Conservation (phyloP, 345 rosid genomes). For the Gossypium herbaceum region DNA sequence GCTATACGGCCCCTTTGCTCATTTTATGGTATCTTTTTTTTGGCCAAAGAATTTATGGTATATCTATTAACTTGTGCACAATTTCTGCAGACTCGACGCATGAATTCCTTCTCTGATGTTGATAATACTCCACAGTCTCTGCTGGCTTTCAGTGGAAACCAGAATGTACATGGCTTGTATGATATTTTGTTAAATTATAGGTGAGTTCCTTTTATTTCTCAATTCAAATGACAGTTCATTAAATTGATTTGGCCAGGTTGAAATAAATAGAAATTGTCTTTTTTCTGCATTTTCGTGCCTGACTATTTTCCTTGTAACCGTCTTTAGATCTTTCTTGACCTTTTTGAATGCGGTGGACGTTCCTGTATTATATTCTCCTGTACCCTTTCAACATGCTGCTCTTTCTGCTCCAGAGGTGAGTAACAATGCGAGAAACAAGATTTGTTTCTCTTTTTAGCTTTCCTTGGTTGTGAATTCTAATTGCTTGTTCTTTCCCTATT, state of each 20-base stretch:
- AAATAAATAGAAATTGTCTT: not conserved
- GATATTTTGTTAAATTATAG: conserved; percentile 86
- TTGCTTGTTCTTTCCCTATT: not conserved
- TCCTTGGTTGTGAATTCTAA: not conserved
- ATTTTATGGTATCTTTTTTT: not conserved
- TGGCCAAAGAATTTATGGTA: not conserved
- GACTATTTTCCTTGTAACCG: conserved; percentile 23
- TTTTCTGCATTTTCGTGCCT: conserved; percentile 12
- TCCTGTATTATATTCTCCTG: conserved; percentile 74
- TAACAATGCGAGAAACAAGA: conserved; percentile 3
- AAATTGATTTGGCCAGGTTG: not conserved
- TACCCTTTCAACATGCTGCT: conserved; percentile 77
- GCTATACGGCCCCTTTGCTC: not conserved
- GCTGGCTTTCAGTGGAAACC: conserved; percentile 65
- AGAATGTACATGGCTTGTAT: conserved; percentile 67
- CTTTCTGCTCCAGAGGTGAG: conserved; percentile 82
- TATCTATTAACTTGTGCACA: not conserved
- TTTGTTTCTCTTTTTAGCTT: not conserved
- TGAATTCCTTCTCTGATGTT: conserved; percentile 48
- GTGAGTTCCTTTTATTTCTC: conserved; percentile 29
- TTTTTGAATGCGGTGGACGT: conserved; percentile 63
- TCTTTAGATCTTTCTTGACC: conserved; percentile 63
- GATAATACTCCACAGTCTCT: conserved; percentile 86
- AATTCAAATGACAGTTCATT: not conserved
- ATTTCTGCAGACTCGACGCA: conserved; percentile 60